These are phyloP conservation scores for Delitschia confertaspora DNA, from an alignment of 495 filamentous ascomycete genomes.

Conservation along the genomic window DNA sequence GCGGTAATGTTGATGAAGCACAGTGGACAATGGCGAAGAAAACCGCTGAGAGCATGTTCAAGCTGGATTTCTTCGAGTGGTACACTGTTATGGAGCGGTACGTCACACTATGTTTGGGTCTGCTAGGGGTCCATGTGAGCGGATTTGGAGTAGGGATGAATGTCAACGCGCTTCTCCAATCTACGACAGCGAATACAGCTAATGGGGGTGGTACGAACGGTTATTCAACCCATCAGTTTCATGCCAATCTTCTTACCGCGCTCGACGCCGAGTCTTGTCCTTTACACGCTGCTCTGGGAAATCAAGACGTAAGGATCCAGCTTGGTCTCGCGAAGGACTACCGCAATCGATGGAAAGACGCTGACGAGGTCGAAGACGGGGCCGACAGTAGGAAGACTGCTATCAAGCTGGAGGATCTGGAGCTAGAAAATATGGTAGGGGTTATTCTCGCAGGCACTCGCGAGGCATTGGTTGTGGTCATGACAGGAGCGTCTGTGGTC, in stretches of 20 bases:
- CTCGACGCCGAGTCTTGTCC: constrained; percentile 45
- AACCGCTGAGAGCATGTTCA: constrained; percentile 45
- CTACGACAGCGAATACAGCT: not conserved
- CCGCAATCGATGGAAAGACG: constrained; percentile 60
- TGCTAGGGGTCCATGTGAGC: constrained; percentile 45
- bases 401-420: constrained; percentile 48
- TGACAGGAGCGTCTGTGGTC: constrained; percentile 17
- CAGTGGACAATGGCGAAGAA: constrained; percentile 7
- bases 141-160: constrained; percentile 3
- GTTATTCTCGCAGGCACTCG: constrained; percentile 38
- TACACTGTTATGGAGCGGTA: constrained; percentile 58
- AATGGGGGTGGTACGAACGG: no score
- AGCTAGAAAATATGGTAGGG: constrained; percentile 37
- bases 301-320: constrained; percentile 39
- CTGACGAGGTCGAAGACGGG: constrained; percentile 37
- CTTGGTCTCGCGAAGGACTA: constrained; percentile 55
- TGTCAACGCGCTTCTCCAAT: constrained; percentile 8
- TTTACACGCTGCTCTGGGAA: constrained; percentile 43
- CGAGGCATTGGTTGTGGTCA: constrained; percentile 32
- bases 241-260: constrained; percentile 54
- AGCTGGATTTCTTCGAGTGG: constrained; percentile 62
- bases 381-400: constrained; percentile 27
- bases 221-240: constrained; percentile 45
- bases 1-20: constrained; percentile 1
- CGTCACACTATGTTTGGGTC: constrained; percentile 50